These are phyloP conservation scores for Phylloporus rhodoxanthus DNA, from an alignment of 768 basidiomycete species.

Conservation along the genomic window DNA sequence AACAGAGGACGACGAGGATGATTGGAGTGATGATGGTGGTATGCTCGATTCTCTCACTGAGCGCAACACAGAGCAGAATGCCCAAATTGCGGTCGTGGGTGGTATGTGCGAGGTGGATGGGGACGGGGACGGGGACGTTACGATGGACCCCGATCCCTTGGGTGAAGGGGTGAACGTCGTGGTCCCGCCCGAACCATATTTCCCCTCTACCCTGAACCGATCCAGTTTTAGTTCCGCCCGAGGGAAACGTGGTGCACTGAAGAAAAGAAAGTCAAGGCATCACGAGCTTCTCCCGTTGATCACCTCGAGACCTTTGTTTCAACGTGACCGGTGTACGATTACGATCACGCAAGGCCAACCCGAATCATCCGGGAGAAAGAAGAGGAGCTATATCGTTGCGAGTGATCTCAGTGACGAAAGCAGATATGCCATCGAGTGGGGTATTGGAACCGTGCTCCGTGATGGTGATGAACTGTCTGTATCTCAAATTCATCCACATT, in stretches of 20 bases:
- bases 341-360: slow-evolving; percentile 84
- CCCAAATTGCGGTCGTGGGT: slow-evolving; percentile 39
- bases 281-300: slow-evolving; percentile 60
- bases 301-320: slow-evolving; percentile 78
- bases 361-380: slow-evolving; percentile 48
- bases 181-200: slow-evolving; percentile 78
- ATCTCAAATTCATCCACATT: not conserved
- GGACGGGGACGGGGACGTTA: slow-evolving; percentile 47
- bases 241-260: slow-evolving; percentile 34
- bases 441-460: slow-evolving; percentile 89
- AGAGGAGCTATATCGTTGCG: slow-evolving; percentile 76
- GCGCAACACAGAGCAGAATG: slow-evolving; percentile 83
- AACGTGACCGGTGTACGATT: slow-evolving; percentile 89
- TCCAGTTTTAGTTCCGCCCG: slow-evolving; percentile 34
- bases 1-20: slow-evolving; percentile 48
- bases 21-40: slow-evolving; percentile 51
- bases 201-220: slow-evolving; percentile 65
- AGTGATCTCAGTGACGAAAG: slow-evolving; percentile 95
- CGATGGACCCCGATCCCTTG: slow-evolving; percentile 69
- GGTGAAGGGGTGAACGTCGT: slow-evolving; percentile 92
- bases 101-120: slow-evolving; percentile 30
- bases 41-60: slow-evolving; percentile 77
- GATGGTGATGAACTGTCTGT: slow-evolving; percentile 86
- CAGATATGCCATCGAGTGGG: slow-evolving; percentile 96
- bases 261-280: slow-evolving; percentile 55